phyloP scores from a whole-genome alignment of 2,329 filamentous ascomycete species.

The Xylariaceae sp. region DNA sequence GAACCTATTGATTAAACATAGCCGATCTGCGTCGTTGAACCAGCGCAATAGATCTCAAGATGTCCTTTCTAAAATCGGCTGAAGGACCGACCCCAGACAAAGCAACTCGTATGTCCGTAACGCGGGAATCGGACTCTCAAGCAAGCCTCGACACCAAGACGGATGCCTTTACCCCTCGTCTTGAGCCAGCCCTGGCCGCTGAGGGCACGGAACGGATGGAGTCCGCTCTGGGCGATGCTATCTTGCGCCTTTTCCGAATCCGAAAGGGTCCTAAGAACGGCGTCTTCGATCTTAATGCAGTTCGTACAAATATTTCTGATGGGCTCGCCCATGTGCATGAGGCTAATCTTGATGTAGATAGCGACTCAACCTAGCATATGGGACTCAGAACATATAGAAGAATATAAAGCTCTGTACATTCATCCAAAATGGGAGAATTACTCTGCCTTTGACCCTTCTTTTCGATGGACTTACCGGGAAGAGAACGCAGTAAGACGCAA shows the following conservation, averaged over 20 bases:
- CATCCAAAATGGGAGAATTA: conserved; percentile 38
- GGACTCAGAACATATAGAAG: conserved; percentile 36
- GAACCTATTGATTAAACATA: background rate
- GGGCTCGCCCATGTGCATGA: background rate
- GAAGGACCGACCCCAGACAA: conserved; percentile 2
- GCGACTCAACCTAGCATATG: conserved; percentile 38
- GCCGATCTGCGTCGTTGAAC: background rate
- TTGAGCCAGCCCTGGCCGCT: conserved; percentile 25
- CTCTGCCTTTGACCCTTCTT: conserved; percentile 32
- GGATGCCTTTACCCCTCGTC: conserved; percentile 4
- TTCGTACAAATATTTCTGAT: conserved; percentile 6
- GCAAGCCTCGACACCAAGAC: conserved; percentile 10
- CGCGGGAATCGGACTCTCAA: conserved; percentile 10
- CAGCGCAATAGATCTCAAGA: conserved; percentile 7
- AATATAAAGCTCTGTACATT: conserved; percentile 35
- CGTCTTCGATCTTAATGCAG: conserved; percentile 30
- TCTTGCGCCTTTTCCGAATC: conserved; percentile 34
- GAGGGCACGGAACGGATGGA: conserved; percentile 31
- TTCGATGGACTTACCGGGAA: conserved; percentile 37
- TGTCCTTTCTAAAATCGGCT: conserved; percentile 16
- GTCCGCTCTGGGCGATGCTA: conserved; percentile 30
- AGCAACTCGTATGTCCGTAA: conserved; percentile 16
- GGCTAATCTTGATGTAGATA: conserved; percentile 25
- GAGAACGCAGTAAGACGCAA: conserved; percentile 34
- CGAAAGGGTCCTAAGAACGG: conserved; percentile 30